Base-by-base conservation (phyloP, 2,329 filamentous ascomycete species). In the Blastomyces silverae region DNA sequence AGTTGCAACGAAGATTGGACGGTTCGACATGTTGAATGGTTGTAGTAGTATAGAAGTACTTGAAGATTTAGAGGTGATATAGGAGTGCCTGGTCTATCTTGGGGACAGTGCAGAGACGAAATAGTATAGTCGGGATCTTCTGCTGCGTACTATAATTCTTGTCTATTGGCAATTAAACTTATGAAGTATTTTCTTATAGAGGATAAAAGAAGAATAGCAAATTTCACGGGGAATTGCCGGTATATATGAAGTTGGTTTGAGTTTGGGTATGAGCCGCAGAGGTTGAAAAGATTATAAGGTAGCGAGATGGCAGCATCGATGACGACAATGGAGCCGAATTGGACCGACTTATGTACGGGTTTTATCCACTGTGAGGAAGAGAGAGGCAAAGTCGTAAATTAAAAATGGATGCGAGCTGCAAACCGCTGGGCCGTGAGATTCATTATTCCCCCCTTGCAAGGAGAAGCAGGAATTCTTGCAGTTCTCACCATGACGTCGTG, bases 1-100 rank as follows among this genome's bases (percentile, higher is more conserved):
- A 72, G 94, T 97, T 65, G 89, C 91, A 73, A 94, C 87, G 76
- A 97, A 97, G 76, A 97, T 90, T 50, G 90, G 89, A 74, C 87
- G 94, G 76, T 80, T 83, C 70, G 88, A 87, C 89, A 92, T 92
- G 69, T 69, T 81, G 71, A 53, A 66, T 59, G 48, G 17, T n/a
- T 25, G 31, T 11, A n/a, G 11, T 5, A 34, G 55, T 8, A 8
- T 17, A 57, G n/a, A 39, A 17, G 20, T 37, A 11, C 22, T 17
- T 17, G 20, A 34, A 31, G 3, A 17, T n/a, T 56, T 37, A 11
- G n/a, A 50, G 7, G 42, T 44, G 42, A 44, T 42, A 44, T 10
- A 13, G n/a, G 2, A 52, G 15, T 50, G n/a, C 3, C n/a, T 52
- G 22, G 48, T n/a, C 20, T 58, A 3, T 15, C 22, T n/a, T 22